These are phyloP conservation scores for Blastocrithidia nonstop DNA, from an alignment of 208 protist species.

Conservation along the genomic window DNA sequence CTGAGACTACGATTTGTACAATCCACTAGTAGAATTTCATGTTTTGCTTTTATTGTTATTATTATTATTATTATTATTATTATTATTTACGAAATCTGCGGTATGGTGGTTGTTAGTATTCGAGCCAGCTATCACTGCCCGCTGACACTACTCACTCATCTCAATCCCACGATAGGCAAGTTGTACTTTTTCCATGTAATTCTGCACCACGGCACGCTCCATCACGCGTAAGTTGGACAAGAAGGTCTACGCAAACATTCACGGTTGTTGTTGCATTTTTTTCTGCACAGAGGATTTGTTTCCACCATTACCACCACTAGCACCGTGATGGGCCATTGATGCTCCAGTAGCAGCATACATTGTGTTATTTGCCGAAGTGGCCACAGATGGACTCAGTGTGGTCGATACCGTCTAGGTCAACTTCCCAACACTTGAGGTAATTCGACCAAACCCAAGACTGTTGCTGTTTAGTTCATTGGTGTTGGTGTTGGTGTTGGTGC, in stretches of 20 bases:
- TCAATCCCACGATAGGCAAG: slow-evolving; percentile 71
- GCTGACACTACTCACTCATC: slow-evolving; percentile 17
- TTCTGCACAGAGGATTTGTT: not conserved
- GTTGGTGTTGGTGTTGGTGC: no score
- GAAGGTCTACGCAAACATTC: slow-evolving; percentile 72
- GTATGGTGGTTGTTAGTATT: not conserved
- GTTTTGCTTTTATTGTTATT: not conserved
- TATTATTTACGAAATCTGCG: not conserved
- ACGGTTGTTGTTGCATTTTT: slow-evolving; percentile 9
- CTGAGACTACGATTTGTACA: no score
- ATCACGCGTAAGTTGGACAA: slow-evolving; percentile 72
- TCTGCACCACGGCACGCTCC: slow-evolving; percentile 86
- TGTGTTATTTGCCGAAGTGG: no score
- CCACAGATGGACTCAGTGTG: no score
- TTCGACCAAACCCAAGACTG: no score
- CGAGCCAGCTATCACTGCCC: not conserved
- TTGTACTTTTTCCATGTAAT: slow-evolving; percentile 73
- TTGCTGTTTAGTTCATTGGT: no score
- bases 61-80: not conserved
- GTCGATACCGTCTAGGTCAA: no score
- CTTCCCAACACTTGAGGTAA: no score
- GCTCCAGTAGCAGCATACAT: no score
- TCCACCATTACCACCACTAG: not conserved
- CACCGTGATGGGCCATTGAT: slow-evolving; percentile 2
- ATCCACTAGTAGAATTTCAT: not conserved